Evolutionary conservation across 805 yeast genomes (phyloP), one percentile per base, ranked within the genome.

Genomic region (Wickerhamiella slavikovae): DNA sequence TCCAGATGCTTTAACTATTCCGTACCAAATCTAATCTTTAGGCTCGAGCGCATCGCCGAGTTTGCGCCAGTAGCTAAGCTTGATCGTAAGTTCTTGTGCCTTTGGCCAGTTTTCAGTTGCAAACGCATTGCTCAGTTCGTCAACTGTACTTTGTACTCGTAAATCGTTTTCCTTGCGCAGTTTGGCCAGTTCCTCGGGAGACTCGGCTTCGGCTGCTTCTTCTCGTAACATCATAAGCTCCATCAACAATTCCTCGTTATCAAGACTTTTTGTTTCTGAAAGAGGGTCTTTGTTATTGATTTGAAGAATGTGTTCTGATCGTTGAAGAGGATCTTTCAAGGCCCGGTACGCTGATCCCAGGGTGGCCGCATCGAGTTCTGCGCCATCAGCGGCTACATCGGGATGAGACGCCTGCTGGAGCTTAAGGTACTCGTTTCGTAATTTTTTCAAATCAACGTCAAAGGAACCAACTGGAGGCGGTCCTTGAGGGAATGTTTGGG

Each of bases 141-240:
- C 35, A 34, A 65, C 71, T 3, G 68, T 48, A 1, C 49, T 49
- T 2, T 48, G 41, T 17, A 80, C 65, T 22, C 83, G 58, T 13
- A 37, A 47, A 20, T 68, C 62, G 40, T 80, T 82, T 33, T 68
- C 74, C 7, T 37, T 42, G 18, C 62, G 58, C 24, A 80, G 44
- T 1, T 41, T 49, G 1, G 51, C 61, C 19, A 78, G 56, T 28
- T 78, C 93, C 2, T 58, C 52, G 29, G 67, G 74, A 30, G 51
- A 53, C 1, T 57, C 54, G 4, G 79, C 71, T 38, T 68, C 68
- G 36, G 78, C 91, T 33, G 83, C 54, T 24, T 67, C 64, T 49
- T 85, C 98, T 47, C 83, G 89, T 4, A 79, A 68, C 38, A 80
- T 91, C 52, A 85, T 57, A 15, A 85, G 75, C 25, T 68, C 67